Conservation (phyloP, 495 filamentous ascomycete genomes). For the Hapsidospora chrysogenum region DNA sequence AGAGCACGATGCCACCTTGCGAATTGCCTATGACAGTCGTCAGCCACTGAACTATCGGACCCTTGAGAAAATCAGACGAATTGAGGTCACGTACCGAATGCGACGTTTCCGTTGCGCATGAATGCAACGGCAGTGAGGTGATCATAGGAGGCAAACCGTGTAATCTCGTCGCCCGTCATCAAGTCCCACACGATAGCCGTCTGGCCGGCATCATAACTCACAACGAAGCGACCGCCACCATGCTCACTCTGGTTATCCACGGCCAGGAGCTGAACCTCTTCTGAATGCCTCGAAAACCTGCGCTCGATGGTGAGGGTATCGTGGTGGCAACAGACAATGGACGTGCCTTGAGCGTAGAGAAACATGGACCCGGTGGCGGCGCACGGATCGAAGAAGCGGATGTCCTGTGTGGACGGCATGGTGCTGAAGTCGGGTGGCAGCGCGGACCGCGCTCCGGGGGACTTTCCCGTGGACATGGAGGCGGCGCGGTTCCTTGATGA, state of each 20-base stretch:
- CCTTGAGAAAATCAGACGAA: background rate
- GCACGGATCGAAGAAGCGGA: conserved; percentile 60
- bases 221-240: conserved; percentile 68
- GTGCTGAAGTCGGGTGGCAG: conserved; percentile 28
- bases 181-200: conserved; percentile 96
- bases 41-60: background rate
- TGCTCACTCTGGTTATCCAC: conserved; percentile 88
- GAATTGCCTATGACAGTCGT: conserved; percentile 44
- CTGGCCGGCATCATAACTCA: conserved; percentile 83
- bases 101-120: conserved; percentile 97
- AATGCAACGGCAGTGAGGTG: conserved; percentile 69
- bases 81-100: conserved; percentile 56
- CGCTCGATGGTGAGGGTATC: conserved; percentile 84
- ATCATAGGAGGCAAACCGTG: conserved; percentile 82
- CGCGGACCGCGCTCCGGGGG: conserved; percentile 21
- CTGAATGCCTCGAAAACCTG: conserved; percentile 67
- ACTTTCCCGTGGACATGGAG: conserved; percentile 35
- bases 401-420: conserved; percentile 32
- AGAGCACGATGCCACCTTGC: conserved; percentile 86
- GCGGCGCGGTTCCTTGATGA: conserved; percentile 42
- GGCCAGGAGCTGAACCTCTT: conserved; percentile 66
- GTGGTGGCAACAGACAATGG: conserved; percentile 70
- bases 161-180: conserved; percentile 77
- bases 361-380: conserved; percentile 78
- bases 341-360: conserved; percentile 65